Conservation (phyloP, 441 rosid species). For the Breynia disticha region DNA sequence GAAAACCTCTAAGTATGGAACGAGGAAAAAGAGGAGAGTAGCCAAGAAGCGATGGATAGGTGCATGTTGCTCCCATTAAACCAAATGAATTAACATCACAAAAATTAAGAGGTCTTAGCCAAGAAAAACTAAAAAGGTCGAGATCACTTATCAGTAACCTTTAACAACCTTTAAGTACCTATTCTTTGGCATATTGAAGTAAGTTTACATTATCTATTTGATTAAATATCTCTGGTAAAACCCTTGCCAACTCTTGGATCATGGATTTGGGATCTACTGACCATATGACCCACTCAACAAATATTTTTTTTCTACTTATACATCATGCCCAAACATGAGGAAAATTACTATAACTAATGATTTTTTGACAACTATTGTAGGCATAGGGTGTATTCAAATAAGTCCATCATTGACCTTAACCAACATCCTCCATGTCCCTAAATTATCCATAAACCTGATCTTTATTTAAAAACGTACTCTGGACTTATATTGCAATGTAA, state of each 20-base stretch:
- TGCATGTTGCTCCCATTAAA: too few relatives aligned
- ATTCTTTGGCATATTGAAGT: not conserved
- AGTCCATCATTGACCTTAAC: not conserved
- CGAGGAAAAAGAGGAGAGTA: not conserved
- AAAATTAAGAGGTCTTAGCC: not conserved
- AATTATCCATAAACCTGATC: not conserved
- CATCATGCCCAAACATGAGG: not conserved
- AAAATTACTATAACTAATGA: not conserved
- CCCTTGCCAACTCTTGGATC: not conserved
- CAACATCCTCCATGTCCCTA: slow-evolving; percentile 6
- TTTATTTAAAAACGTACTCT: not conserved
- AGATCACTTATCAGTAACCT: not conserved
- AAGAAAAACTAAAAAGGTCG: not conserved
- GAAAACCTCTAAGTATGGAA: not conserved
- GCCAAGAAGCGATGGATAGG: not conserved
- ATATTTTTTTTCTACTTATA: not conserved
- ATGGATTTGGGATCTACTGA: not conserved
- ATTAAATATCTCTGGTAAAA: not conserved
- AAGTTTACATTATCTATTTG: not conserved
- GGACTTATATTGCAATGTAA: not conserved
- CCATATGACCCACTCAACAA: not conserved
- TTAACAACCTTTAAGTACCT: not conserved
- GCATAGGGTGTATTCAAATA: not conserved
- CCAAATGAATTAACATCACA: not conserved
- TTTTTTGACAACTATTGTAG: not conserved